These are phyloP conservation scores for Kluyveromyces sp. DNA, from an alignment of 1,139 yeast species.

Conservation along the genomic window DNA sequence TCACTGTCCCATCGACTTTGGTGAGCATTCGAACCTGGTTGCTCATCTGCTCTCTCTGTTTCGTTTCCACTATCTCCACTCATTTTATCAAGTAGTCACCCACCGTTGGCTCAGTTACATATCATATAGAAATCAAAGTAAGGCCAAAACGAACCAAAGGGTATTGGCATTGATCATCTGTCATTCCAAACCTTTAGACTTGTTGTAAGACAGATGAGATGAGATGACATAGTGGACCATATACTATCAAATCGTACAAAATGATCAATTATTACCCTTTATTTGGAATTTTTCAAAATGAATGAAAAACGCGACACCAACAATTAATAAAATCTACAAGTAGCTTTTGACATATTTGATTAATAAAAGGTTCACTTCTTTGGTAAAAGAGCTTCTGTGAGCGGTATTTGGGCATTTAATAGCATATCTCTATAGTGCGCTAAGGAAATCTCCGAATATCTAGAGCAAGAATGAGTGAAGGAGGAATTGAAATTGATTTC, in stretches of 20 bases:
- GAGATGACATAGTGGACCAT: too few species aligned
- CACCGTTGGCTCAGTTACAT: too few species aligned
- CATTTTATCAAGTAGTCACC: too few species aligned
- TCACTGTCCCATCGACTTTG: background rate
- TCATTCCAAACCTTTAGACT: too few species aligned
- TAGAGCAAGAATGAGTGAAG: constrained; percentile 21
- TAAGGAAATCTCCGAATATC: background rate
- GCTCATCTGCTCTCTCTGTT: background rate
- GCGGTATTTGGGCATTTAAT: too few species aligned
- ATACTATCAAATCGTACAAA: background rate
- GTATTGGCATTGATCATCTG: too few species aligned
- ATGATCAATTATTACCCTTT: background rate
- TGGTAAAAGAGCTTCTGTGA: background rate
- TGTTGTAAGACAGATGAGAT: too few species aligned
- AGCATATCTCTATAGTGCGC: background rate
- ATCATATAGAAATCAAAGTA: too few species aligned
- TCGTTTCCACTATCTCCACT: too few species aligned
- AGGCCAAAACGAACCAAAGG: too few species aligned
- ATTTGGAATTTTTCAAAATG: background rate
- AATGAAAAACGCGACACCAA: background rate
- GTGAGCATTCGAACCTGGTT: background rate
- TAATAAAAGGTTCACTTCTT: background rate
- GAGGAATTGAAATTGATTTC: constrained; percentile 35
- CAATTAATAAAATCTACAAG: background rate
- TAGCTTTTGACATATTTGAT: too few species aligned